Conservation (phyloP, 1,284 basidiomycete species). For the Puccinia polysora region DNA sequence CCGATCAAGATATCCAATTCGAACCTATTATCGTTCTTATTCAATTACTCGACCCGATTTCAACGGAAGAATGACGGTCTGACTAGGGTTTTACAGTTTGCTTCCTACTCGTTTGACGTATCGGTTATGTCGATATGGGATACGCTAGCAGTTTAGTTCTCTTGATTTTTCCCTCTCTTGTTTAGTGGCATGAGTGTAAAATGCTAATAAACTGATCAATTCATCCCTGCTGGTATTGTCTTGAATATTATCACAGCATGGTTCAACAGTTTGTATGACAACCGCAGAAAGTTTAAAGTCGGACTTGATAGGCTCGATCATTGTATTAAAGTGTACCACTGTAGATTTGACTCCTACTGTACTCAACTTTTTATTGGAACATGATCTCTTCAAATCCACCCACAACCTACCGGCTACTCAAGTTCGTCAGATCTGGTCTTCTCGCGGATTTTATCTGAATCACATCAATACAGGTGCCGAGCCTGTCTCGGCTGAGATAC, state of each 20-base stretch:
- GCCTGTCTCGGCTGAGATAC: constrained; percentile 46
- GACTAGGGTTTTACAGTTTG: constrained; percentile 48
- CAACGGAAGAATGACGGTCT: constrained; percentile 40
- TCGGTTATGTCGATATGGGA: constrained; percentile 50
- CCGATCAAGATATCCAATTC: constrained; percentile 47
- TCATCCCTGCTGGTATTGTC: too few species aligned
- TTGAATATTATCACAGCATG: constrained; percentile 44
- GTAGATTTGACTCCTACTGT: constrained; percentile 49
- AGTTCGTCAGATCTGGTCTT: constrained; percentile 44
- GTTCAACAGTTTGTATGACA: constrained; percentile 48
- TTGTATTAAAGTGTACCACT: constrained; percentile 45
- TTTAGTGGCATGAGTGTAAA: too few species aligned
- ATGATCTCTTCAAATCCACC: constrained; percentile 45
- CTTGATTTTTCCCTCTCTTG: background rate
- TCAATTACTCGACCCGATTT: constrained; percentile 48
- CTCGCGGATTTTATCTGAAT: constrained; percentile 7
- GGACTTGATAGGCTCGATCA: constrained; percentile 45
- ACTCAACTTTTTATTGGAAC: constrained; percentile 46
- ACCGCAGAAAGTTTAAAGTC: constrained; percentile 46
- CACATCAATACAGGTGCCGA: constrained; percentile 48
- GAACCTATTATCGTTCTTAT: constrained; percentile 46
- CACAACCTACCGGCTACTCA: constrained; percentile 35
- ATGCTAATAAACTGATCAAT: too few species aligned
- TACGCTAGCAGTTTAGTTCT: constrained; percentile 24
- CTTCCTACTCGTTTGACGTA: constrained; percentile 48